Base-by-base conservation (phyloP, 495 filamentous ascomycete species). In the Lasiosphaeris hirsuta region DNA sequence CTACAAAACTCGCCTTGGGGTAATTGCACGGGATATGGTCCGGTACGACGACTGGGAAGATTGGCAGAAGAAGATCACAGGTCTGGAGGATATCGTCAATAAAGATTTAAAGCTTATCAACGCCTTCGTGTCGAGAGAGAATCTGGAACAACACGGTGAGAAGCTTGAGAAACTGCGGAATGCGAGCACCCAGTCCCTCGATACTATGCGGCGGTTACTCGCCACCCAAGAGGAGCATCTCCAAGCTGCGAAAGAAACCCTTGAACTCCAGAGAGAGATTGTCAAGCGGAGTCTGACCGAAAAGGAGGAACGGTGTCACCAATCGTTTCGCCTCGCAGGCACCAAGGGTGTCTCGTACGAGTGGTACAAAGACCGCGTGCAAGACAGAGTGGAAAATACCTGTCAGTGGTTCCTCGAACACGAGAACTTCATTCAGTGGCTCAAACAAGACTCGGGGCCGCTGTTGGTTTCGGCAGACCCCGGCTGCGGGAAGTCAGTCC, bases 381-480 rank as follows among this genome's bases (percentile, higher is more conserved):
- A 59, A 18, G 19, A 60, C 14, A 62, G 64, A 30, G 51, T 71
- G 1, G 51, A 61, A 15, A 72, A 69, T 8, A 79, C 78, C 34
- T 80, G 75, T 51, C 46, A 67, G 35, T 79, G 78, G 76, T 73
- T 76, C 54, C 49, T 70, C 0, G 5, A 57, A 0, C 69, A 79
- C 45, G 13, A 51, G 3, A 52, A 59, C 35, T 81, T 70, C 59
- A 60, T 46, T 14, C 41, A 36, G 1, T 81, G 76, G 76, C 33
- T 57, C 11, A 30, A 57, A 7, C 61, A 33, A 39, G 19, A 10
- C 10, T 64, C 60, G 1, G 54, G 46, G 11, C 47, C 63, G 1
- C 69, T 84, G 6, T 78, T 75, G 69, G 70, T 83, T 11, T 78
- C 80, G 9, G 80, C 81, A n/a, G 73, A 82, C 51, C 80, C 81